Base-by-base conservation (phyloP, 2,329 filamentous ascomycete species). In the Coniochaeta hoffmannii region DNA sequence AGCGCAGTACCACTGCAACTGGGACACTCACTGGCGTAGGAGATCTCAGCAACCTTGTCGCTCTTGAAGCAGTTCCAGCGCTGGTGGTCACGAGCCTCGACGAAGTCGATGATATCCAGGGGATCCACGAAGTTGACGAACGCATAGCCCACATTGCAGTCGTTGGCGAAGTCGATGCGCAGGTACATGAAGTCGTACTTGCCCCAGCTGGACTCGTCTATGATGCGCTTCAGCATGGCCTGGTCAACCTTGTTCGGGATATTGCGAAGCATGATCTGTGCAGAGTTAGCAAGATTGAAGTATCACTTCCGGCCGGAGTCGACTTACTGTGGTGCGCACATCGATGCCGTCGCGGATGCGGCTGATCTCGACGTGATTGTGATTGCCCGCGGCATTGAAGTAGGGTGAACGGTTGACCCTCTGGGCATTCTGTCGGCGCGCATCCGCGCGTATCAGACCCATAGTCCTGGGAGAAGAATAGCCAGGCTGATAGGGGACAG, bases 151-250 rank as follows among this genome's bases (percentile, higher is more conserved):
- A 97, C 93, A 68, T 91, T 92, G 85, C 88, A 90, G 60, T 90
- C 85, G 63, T 90, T 90, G 54, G 83, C 84, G 63, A 92, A 92
- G 68, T 92, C 89, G 63, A 97, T 97, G 36, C 94, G 86, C 53
- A 97, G 74, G 68, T 99, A 99, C 77, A 96, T 85, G 70, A 97
- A 97, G 67, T 97, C 92, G 68, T 95, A 97, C 59, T 87, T 86
- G 30, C 90, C 91, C 71, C 80, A 83, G 68, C 86, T 90, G 15
- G 85, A 88, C 59, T 87, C 78, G 65, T 97, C 89, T 14, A 97
- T 78, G 55, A 95, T 86, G 0, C 77, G 72, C 75, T 95, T 95
- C 15, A 97, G 73, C 74, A 88, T 86, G 0, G 79, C 75, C 69
- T 90, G 84, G 63, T 90, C 83, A 55, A 96, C 86, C 64, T 92